A percentile compares a stretch with the other conserved stretches of the same genome.
These are phyloP conservation scores for Nakaseomyces kungkrabaensis DNA, from an alignment of 1,139 yeast species.

Conservation along the genomic window DNA sequence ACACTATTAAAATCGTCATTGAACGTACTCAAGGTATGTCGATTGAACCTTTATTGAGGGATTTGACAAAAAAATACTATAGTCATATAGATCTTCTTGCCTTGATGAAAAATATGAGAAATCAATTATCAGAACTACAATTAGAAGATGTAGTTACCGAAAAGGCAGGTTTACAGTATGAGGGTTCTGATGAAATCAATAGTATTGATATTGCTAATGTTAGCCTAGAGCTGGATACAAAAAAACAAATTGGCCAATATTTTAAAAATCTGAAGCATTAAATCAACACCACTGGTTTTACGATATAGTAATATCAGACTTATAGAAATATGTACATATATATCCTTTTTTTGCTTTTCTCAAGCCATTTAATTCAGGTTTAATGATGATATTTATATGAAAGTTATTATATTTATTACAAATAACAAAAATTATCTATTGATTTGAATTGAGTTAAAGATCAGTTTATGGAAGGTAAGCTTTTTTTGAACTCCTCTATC, in stretches of 20 bases:
- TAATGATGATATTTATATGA: neutral
- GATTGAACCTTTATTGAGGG: conserved; percentile 11
- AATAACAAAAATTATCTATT: no score
- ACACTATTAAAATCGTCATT: neutral
- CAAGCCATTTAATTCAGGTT: no score
- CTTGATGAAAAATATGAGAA: conserved; percentile 14
- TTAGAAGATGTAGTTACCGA: neutral
- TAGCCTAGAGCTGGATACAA: conserved; percentile 20
- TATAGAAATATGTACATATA: neutral
- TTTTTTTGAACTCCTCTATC: conserved; percentile 40
- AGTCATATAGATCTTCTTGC: conserved; percentile 12
- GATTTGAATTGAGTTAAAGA: neutral
- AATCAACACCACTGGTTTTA: no score
- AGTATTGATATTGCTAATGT: conserved; percentile 17
- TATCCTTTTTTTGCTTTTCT: no score
- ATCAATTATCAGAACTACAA: neutral
- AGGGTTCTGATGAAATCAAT: conserved; percentile 1
- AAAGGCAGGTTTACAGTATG: conserved; percentile 6
- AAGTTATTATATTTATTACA: neutral
- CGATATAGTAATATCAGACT: no score
- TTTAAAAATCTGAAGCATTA: conserved; percentile 6
- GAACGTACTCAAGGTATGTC: neutral
- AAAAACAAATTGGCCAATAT: conserved; percentile 19
- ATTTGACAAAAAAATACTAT: conserved; percentile 10
- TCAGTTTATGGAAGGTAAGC: neutral